Evolutionary conservation across 1,139 yeast species (phyloP), one percentile per base, ranked within the genome.

Genomic region (Suhomyces wounanorum): DNA sequence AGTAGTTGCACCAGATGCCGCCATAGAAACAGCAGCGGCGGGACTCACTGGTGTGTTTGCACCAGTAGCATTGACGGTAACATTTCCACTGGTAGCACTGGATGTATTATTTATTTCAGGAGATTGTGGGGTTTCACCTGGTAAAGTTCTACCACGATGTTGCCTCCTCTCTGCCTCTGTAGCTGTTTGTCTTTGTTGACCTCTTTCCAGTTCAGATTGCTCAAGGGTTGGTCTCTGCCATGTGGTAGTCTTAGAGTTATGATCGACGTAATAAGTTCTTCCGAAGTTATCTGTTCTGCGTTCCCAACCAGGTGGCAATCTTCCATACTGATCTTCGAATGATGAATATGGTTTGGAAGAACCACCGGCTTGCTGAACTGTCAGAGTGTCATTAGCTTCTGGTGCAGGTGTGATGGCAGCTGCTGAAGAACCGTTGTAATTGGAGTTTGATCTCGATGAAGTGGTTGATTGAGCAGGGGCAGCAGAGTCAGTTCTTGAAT

Each of bases 281-380:
- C 99, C 99, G 63, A 91, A 89, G 67, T 91, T 91, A 69, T 94
- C 99, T 1, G 98, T 92, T 69, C 98, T 84, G 61, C 99, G 84
- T 71, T 94, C 99, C 99, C 99, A 94, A 3, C 99, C 99, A 3
- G 97, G 89, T 6, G 99, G 99, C 59, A 94, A 78, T 63, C 97
- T 81, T 45, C 99, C 99, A 62, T 85, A 84, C 66, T 94, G 98
- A 70, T 94, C 99, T 70, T 94, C 99, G 67, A 94, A 94, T 1
- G 98, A 89, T 1, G 96, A 88, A 61, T 85, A 87, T 59, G 86
- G 94, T 64, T 90, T 80, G 60, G 71, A 72, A 37, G 68, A 57
- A 11, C 53, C 10, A 35, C 58, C 47, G 10, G 45, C 17, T 25
- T 25, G 44, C 9, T 25, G 21, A 21, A 44, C 53, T 13, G 59